Base-by-base conservation (phyloP, 23 red algal species). In the Gracilaria domingensis region DNA sequence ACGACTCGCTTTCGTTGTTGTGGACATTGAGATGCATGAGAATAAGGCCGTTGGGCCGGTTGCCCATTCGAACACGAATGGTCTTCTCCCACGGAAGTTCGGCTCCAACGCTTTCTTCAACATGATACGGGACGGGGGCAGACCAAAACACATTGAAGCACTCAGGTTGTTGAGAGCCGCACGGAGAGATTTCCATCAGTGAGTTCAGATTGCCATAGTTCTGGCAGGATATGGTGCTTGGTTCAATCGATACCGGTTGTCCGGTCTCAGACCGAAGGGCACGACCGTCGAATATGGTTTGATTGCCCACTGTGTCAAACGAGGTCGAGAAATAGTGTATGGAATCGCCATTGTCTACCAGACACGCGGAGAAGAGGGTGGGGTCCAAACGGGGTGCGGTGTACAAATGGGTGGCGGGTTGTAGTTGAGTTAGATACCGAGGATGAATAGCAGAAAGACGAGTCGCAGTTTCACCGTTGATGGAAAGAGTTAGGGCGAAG, bases 321-420 rank as follows among this genome's bases (percentile, higher is more conserved):
- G 79, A 36, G n/a, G 79, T 82, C 17, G 79, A 44, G 32, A 53
- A 82, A 28, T 82, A 82, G 8, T 21, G 45, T 1, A 82, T 30
- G 6, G 79, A 82, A 8, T 25, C 4, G 79, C n/a, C 51, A 25
- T 40, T 53, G 53, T 11, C 14, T 13, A 38, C 58, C 1, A 61
- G 7, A 61, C 79, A 82, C 4, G 45, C 24, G n/a, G 79, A 55
- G 79, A 82, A 82, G 13, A 82, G 30, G 20, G 79, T 5, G 12
- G 79, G 79, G 47, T 61, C 39, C 11, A 82, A 50, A 14, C 79
- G 45, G 17, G 53, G 34, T 23, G 53, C 35, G 17, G 14, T 59
- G 53, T 61, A 82, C 42, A 53, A 18, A n/a, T 37, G 23, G 13
- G 33, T 7, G 48, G 53, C 58, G n/a, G 79, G 39, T 17, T 40